Evolutionary conservation across 148 eudicot species (phyloP), one percentile per base, ranked within the genome.

Genomic region (Euryodendron excelsum): DNA sequence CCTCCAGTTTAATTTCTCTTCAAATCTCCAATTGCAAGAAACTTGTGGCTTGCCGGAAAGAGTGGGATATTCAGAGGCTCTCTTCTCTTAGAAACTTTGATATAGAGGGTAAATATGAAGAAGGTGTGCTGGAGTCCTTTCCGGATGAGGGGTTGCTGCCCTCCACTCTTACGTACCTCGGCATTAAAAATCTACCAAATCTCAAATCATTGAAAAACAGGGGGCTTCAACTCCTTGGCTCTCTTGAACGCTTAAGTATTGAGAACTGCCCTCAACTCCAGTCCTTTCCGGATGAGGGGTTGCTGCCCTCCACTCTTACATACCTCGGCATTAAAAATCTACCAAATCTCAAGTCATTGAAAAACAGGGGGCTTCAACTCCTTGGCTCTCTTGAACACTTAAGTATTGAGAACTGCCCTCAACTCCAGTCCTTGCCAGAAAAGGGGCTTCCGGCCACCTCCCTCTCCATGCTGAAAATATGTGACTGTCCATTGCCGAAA

Each of bases 141-240:
- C 68, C 68, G 3, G 68, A 63, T 3, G 68, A 63, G n/a, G 34
- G 68, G 68, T 10, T 63, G 37, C 37, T 63, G 20, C 68, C 68
- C 68, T 30, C 68, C 39, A 63, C 37, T 31, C 37, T 63, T 14
- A 63, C 20, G 2, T 0, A 1, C 2, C 68, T 63, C 7, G 3
- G 1, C 4, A 31, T 63, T 31, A 0, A 5, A 1, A 1, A 31
- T 63, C 37, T 63, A 12, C 39, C 34, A 63, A 63, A 63, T 63
- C 68, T 63, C 18, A 63, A 63, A 4, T 63, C 39, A 4, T 5
- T 63, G 39, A 63, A 63, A 39, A 17, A 63, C 39, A 63, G 3
- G 41, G 68, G 68, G 21, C 39, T 63, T 63, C 68, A 63, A 63
- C 68, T 30, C 68, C 60, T 55, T 55, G 60, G 60, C n/a, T 63